phyloP scores from a whole-genome alignment of 2,329 filamentous ascomycete genomes.

The Aureobasidium leucospermi region DNA sequence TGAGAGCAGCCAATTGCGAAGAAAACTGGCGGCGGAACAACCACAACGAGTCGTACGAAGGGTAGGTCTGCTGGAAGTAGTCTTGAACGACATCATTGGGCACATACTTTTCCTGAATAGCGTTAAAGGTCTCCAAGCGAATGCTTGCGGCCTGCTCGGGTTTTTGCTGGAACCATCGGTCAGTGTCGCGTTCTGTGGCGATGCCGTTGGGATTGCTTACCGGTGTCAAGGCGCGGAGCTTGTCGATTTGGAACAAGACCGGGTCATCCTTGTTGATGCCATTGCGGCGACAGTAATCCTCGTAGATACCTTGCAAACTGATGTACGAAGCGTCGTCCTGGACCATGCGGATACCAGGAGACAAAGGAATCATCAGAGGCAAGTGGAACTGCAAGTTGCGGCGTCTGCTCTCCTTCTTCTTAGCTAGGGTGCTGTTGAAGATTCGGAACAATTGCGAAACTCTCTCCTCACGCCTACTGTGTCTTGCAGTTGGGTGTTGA shows the following conservation, averaged over 20 bases:
- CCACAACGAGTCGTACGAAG: slow-evolving; percentile 91
- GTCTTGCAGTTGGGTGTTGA: slow-evolving; percentile 86
- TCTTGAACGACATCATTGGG: slow-evolving; percentile 73
- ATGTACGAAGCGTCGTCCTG: slow-evolving; percentile 94
- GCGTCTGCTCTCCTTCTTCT: slow-evolving; percentile 90
- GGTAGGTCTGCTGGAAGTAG: slow-evolving; percentile 83
- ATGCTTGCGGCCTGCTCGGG: slow-evolving; percentile 46
- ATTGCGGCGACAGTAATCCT: slow-evolving; percentile 86
- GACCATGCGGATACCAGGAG: slow-evolving; percentile 88
- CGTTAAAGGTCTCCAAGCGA: slow-evolving; percentile 77
- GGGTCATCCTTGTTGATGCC: slow-evolving; percentile 92
- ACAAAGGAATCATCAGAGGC: slow-evolving; percentile 89
- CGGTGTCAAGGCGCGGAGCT: slow-evolving; percentile 60
- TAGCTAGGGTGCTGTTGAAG: slow-evolving; percentile 84
- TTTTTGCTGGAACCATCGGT: slow-evolving; percentile 48
- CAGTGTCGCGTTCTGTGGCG: neutral
- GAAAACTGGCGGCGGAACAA: slow-evolving; percentile 95
- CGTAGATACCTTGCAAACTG: slow-evolving; percentile 88
- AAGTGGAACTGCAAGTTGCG: slow-evolving; percentile 94
- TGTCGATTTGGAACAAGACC: slow-evolving; percentile 90
- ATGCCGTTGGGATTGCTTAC: slow-evolving; percentile 12
- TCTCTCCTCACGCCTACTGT: slow-evolving; percentile 88
- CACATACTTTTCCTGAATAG: slow-evolving; percentile 91
- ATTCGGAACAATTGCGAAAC: slow-evolving; percentile 95
- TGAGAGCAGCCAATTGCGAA: slow-evolving; percentile 88